These are phyloP conservation scores for Alternaria infectoria DNA, from an alignment of 2,329 filamentous ascomycete genomes.

Conservation along the genomic window DNA sequence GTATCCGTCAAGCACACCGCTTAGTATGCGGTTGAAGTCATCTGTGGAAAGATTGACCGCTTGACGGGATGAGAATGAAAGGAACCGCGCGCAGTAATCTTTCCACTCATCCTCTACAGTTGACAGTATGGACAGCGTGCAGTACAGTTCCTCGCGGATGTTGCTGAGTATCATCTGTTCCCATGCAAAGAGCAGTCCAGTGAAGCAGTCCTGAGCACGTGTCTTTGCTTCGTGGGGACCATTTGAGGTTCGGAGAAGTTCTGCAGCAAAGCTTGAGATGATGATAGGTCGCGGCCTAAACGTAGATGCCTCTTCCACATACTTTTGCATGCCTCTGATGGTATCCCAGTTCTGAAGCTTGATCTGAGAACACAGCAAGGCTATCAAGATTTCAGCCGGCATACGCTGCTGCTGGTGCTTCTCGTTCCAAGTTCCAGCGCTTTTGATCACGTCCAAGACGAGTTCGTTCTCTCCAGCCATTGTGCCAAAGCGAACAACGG, in stretches of 20 bases:
- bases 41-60: slow-evolving; percentile 35
- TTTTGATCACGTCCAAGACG: slow-evolving; percentile 40
- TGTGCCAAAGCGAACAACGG: slow-evolving; percentile 62
- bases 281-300: slow-evolving; percentile 38
- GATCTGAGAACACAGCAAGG: slow-evolving; percentile 54
- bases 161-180: slow-evolving; percentile 31
- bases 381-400: slow-evolving; percentile 44
- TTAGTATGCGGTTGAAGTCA: slow-evolving; percentile 61
- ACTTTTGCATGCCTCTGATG: slow-evolving; percentile 48
- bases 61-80: slow-evolving; percentile 35
- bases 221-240: slow-evolving; percentile 11
- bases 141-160: slow-evolving; percentile 37
- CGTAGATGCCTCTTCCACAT: slow-evolving; percentile 29
- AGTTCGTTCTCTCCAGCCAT: slow-evolving; percentile 54
- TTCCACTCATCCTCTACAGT: slow-evolving; percentile 35
- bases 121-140: slow-evolving; percentile 42
- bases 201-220: slow-evolving; percentile 34
- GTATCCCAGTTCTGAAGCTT: slow-evolving; percentile 50
- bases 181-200: slow-evolving; percentile 40
- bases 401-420: slow-evolving; percentile 34
- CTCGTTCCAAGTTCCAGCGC: slow-evolving; percentile 21
- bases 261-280: slow-evolving; percentile 38
- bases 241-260: slow-evolving; percentile 34
- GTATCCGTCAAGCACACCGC: slow-evolving; percentile 59
- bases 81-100: slow-evolving; percentile 38